Evolutionary conservation across 2,329 filamentous ascomycete species (phyloP), one percentile per base, ranked within the genome.

Genomic region (Neurospora crassa): DNA sequence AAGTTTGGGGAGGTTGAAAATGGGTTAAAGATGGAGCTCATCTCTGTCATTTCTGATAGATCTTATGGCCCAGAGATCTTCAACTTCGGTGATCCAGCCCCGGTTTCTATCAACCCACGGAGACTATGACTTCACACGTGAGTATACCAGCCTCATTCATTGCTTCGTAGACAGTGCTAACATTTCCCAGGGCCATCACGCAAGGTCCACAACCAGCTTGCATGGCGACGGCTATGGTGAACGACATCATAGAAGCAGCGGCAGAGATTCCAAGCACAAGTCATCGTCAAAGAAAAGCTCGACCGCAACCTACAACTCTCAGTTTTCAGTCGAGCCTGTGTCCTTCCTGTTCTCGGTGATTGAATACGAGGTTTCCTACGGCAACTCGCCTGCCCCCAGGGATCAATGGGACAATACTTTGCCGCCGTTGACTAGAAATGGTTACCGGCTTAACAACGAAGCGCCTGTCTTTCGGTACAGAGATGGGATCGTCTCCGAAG

Each of bases 261-360:
- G 37, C 11, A 59, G 37, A 34, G 53, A 63, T 34, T 10, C 37
- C 45, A 73, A 71, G 40, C 16, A 68, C 40, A 71, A 67, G 16
- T 47, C n/a, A 29, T 45, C n/a, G 20, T 67, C 47, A 43, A 40
- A 67, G 14, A 40, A 40, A 14, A 40, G 40, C 40, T 40, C 11
- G 40, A n/a, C 18, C 41, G 69, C 69, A 14, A 2, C 70, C 6
- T 67, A 53, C 1, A 20, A 5, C 12, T 63, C n/a, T 12, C 18
- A 24, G 29, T 8, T 5, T 0, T 18, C 43, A 4, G 3, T 29
- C 8, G 12, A 4, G 3, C 24, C 53, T 2, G 18, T 42, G 16
- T 73, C 72, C 42, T 84, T 84, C 70, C 73, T 83, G 1, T 84
- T 84, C 37, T 76, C 81, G 2, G 76, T 82, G 67, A 82, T 82